Evolutionary conservation across 2,329 filamentous ascomycete species (phyloP), one percentile per base, ranked within the genome.

Genomic region (Colletotrichum salicis): DNA sequence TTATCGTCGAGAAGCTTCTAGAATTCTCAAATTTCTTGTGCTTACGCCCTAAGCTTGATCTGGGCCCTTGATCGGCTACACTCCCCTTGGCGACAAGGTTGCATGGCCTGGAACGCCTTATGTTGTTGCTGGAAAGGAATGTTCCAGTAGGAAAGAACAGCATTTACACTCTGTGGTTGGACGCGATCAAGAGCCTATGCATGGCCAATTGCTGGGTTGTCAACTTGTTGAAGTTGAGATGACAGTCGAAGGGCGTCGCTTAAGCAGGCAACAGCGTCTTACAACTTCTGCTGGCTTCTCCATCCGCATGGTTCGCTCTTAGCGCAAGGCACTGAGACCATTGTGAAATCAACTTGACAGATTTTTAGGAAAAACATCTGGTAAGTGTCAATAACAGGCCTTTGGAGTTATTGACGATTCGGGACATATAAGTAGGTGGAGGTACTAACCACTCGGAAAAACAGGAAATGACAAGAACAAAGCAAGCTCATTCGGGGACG

Each of bases 201-300:
- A 3, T 15, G 27, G 4, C 0, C 1, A 12, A 6, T 33, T 19
- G 3, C 4, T n/a, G 7, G 19, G 8, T 6, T 22, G 6, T 5
- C 51, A n/a, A 8, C 24, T 4, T 24, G 11, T 13, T 52, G 2
- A 22, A 13, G 59, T 8, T 19, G 12, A 52, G 12, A 62, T 62
- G 59, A 52, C 59, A 37, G 5, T 12, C 7, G 13, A 62, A 62
- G 59, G 59, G 59, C 59, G 59, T 60, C 31, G 41, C 59, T 35
- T 19, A 5, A 22, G 41, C 22, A 52, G 59, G 59, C 45, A 52
- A 0, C 45, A 52, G 12, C 12, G 4, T 35, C 59, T 12, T 13
- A 24, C 11, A 48, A 11, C 41, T 62, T 52, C 59, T 15, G 15
- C 15, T 11, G 10, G 59, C 59, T 52, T 52, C 59, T 52, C 4